Percentiles rank a stretch among this genome's conserved stretches.
Evolutionary conservation across 2,329 filamentous ascomycete species (phyloP).

Genomic region (Pseudocercospora musae): DNA sequence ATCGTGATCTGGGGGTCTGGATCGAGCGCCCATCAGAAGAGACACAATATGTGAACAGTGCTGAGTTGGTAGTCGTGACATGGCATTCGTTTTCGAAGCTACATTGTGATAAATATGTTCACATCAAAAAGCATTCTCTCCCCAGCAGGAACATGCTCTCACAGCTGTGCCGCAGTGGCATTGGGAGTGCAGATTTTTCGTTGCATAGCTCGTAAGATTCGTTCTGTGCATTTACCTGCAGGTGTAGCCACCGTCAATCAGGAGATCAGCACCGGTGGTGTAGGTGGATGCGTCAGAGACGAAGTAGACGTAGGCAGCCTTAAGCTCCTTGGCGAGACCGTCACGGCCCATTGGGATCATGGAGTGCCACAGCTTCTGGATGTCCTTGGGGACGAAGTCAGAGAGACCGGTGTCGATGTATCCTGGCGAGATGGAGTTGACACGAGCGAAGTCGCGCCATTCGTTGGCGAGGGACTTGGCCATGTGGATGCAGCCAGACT

Average conservation of each 20-base stretch:
- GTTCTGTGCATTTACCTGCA: constrained; percentile 29
- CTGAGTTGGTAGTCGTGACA: neutral
- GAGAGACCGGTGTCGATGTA: constrained; percentile 67
- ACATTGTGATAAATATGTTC: neutral
- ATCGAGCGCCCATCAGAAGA: neutral
- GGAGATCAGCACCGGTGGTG: constrained; percentile 50
- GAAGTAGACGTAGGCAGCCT: constrained; percentile 56
- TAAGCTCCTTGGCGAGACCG: constrained; percentile 63
- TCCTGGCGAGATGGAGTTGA: constrained; percentile 65
- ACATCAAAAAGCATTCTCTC: neutral
- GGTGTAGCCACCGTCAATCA: constrained; percentile 51
- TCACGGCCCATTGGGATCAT: constrained; percentile 62
- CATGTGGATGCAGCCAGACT: constrained; percentile 60
- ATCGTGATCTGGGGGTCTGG: neutral
- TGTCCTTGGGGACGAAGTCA: constrained; percentile 60
- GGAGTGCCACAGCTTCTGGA: constrained; percentile 56
- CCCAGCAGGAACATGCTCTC: neutral
- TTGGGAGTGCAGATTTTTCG: neutral
- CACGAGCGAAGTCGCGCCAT: constrained; percentile 66
- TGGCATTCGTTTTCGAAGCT: neutral
- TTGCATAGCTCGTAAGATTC: constrained; percentile 9
- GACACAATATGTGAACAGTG: neutral
- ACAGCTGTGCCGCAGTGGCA: neutral
- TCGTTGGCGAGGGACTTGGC: constrained; percentile 64
- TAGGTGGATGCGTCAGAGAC: constrained; percentile 52